phyloP scores from a whole-genome alignment of 164 flowering plant genomes.

The Stephania yunnanensis region DNA sequence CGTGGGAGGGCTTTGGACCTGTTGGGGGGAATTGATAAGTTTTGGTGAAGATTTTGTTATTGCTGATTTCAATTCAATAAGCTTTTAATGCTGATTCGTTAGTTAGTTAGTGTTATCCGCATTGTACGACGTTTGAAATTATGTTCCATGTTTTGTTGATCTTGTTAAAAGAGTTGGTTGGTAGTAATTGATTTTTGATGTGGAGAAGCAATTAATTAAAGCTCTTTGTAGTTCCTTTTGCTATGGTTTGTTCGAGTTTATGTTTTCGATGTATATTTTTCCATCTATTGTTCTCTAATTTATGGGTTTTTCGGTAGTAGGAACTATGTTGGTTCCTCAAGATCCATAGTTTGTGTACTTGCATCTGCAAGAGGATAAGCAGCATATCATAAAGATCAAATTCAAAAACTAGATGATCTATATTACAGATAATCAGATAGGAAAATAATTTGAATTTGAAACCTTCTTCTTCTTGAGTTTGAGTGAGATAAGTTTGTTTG shows the following conservation, averaged over 20 bases:
- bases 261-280: not conserved
- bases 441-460: too few species aligned
- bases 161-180: not conserved
- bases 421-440: too few species aligned
- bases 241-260: not conserved
- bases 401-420: too few species aligned
- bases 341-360: not conserved
- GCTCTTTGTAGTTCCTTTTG: not conserved
- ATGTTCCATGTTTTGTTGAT: not conserved
- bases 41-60: not conserved
- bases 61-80: not conserved
- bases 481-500: too few species aligned
- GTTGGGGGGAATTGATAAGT: not conserved
- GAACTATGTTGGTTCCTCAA: not conserved
- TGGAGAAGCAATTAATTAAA: not conserved
- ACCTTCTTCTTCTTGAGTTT: too few species aligned
- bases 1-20: not conserved
- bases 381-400: too few species aligned
- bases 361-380: too few species aligned
- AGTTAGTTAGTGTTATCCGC: not conserved
- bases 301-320: not conserved
- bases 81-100: too few species aligned
- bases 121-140: not conserved
- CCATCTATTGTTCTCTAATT: not conserved
- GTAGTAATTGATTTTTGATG: not conserved